These are phyloP conservation scores for Melastoma candidum DNA, from an alignment of 441 rosid genomes.

Conservation along the genomic window DNA sequence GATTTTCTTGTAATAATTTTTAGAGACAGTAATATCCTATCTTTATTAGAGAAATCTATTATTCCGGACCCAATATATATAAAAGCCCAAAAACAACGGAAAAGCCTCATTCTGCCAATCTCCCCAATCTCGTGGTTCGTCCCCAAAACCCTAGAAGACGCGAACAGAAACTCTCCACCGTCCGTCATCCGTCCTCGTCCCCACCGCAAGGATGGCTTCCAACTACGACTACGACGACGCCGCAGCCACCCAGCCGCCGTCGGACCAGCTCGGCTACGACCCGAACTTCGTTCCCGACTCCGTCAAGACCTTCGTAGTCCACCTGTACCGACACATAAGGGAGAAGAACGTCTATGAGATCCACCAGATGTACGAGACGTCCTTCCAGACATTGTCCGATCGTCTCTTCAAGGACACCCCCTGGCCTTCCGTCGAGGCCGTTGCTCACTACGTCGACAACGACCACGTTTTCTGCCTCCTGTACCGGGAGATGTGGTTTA, in stretches of 20 bases:
- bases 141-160: too few species aligned
- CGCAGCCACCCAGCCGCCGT: constrained; percentile 10
- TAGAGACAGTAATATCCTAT: too few species aligned
- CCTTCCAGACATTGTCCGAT: constrained; percentile 79
- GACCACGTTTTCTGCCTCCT: constrained; percentile 89
- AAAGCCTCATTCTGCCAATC: too few species aligned
- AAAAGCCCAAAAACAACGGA: too few species aligned
- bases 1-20: too few species aligned
- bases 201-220: too few species aligned
- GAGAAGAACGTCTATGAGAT: constrained; percentile 98
- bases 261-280: constrained; percentile 44
- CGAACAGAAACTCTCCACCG: too few species aligned
- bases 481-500: constrained; percentile 98
- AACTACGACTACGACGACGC: constrained; percentile 27
- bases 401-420: constrained; percentile 86
- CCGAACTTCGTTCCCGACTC: constrained; percentile 91
- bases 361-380: constrained; percentile 98
- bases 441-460: constrained; percentile 71
- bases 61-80: too few species aligned
- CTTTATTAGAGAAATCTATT: too few species aligned
- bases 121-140: too few species aligned
- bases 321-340: constrained; percentile 85
- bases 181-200: too few species aligned
- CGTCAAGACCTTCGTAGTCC: constrained; percentile 84
- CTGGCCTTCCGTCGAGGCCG: constrained; percentile 92